Evolutionary conservation across 768 basidiomycete genomes (phyloP).

Genomic region (Epithele typhae): DNA sequence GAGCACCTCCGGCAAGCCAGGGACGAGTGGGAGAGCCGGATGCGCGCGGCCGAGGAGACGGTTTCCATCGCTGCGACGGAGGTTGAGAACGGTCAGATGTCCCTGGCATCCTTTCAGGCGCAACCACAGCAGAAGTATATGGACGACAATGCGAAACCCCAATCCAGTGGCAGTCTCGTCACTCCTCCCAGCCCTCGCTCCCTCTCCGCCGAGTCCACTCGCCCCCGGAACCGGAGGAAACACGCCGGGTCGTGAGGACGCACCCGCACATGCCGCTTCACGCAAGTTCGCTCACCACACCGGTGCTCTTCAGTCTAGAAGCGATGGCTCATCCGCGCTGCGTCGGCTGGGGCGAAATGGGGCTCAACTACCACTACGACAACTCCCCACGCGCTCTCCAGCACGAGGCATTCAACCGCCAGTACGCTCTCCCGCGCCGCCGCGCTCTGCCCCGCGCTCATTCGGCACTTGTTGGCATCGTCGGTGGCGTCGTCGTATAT

Average conservation of each 20-base stretch:
- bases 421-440: no score
- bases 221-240: no score
- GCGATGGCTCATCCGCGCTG: slow-evolving; percentile 79
- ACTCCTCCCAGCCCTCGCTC: no score
- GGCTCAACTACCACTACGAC: slow-evolving; percentile 83
- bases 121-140: slow-evolving; percentile 30
- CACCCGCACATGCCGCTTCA: no score
- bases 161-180: no score
- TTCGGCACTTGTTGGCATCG: no score
- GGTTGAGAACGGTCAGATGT: slow-evolving; percentile 31
- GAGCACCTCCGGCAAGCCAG: slow-evolving; percentile 67
- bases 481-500: no score
- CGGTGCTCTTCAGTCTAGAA: slow-evolving; percentile 50
- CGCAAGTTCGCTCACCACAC: no score
- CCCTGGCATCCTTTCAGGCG: slow-evolving; percentile 23
- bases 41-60: slow-evolving; percentile 48
- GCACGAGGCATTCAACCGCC: slow-evolving; percentile 58
- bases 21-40: slow-evolving; percentile 75
- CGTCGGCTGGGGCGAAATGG: slow-evolving; percentile 87
- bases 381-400: slow-evolving; percentile 69
- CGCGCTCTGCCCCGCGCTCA: no score
- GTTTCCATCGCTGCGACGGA: slow-evolving; percentile 42
- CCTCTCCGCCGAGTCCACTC: no score
- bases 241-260: no score
- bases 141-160: slow-evolving; percentile 28